A percentile compares a stretch with the other conserved stretches of the same genome.
Evolutionary conservation across 2,329 filamentous ascomycete genomes (phyloP).

Genomic region (Neofusicoccum laricinum): DNA sequence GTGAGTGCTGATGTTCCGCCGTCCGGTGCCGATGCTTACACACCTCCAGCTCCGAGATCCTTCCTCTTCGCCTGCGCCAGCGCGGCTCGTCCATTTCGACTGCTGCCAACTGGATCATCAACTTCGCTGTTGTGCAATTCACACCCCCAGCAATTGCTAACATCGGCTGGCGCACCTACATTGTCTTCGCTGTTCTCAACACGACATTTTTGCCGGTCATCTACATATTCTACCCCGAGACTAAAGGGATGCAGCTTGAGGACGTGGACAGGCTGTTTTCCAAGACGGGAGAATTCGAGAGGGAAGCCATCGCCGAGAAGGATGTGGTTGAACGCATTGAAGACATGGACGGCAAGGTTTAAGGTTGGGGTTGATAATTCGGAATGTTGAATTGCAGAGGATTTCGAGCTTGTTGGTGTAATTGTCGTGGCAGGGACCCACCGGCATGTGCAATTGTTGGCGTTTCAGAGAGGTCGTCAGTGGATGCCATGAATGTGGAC

Average conservation of each 20-base stretch:
- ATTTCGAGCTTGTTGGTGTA: too few species aligned
- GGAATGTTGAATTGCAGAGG: too few species aligned
- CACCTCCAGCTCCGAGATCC: conserved; percentile 31
- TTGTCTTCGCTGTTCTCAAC: conserved; percentile 41
- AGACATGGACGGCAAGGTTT: neutral
- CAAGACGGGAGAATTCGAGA: neutral
- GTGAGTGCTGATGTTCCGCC: neutral
- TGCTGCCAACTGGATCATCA: conserved; percentile 13
- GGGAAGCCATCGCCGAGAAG: neutral
- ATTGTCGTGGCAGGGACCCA: too few species aligned
- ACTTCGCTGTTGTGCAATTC: conserved; percentile 34
- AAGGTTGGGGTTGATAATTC: neutral
- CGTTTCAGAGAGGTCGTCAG: too few species aligned
- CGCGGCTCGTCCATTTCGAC: conserved; percentile 41
- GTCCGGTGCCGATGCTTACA: too few species aligned
- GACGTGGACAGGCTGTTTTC: conserved; percentile 51
- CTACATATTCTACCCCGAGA: conserved; percentile 64
- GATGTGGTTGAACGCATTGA: neutral
- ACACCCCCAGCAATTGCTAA: conserved; percentile 37
- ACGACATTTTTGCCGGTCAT: conserved; percentile 50
- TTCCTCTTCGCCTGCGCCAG: conserved; percentile 40
- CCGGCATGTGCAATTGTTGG: too few species aligned
- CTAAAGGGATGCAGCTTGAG: conserved; percentile 61
- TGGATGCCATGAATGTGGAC: too few species aligned
- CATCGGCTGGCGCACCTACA: conserved; percentile 40